Base-by-base conservation (phyloP, 78 protist genomes). In the Polysphondylium violaceum region DNA sequence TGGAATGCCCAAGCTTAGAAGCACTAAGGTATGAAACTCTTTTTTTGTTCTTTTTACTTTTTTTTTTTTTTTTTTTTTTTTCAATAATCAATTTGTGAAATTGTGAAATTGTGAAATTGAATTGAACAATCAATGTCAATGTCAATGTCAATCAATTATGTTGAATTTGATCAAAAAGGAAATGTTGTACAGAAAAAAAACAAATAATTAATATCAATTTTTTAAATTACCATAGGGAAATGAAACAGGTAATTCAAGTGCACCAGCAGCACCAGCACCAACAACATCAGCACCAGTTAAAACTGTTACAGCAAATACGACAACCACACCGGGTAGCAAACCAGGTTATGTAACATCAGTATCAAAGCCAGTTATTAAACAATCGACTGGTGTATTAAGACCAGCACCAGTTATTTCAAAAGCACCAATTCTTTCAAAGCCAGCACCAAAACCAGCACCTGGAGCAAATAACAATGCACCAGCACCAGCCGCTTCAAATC, bases 1-100 rank as follows among this genome's bases (percentile, higher is more conserved):
- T 27, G 88, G 88, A 14, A 79, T 79, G 88, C 88, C 88, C 64
- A 79, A 79, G 33, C 41, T 79, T 25, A 79, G 47, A 64, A 67
- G 77, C n/a, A 76, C 74, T 16, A 64, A 51, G 51, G 87, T 67
- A 68, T 47, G 53, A 14, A 47, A 47, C 8, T 14, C 53, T 14
- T n/a, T n/a, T n/a, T 47, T 47, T 47, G 11, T 14, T 47, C 11
- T 47, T 14, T 47, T 47, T 47, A 14, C 11, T 8, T 8, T 14
- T 14, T 47, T 47, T 47, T 47, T 47, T 47, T 47, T 47, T 47
- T 47, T 14, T 47, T 47, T 47, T 14, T 33, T 41, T 68, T 33
- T 17, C 4, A 40, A 65, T 33, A 65, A 36, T 5, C 1, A 63
- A 59, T 27, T 1, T 5, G 29, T 29, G 23, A 6, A 6, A 55